These are phyloP conservation scores for Pleurotus sapidus DNA, from an alignment of 768 basidiomycete species.

Conservation along the genomic window DNA sequence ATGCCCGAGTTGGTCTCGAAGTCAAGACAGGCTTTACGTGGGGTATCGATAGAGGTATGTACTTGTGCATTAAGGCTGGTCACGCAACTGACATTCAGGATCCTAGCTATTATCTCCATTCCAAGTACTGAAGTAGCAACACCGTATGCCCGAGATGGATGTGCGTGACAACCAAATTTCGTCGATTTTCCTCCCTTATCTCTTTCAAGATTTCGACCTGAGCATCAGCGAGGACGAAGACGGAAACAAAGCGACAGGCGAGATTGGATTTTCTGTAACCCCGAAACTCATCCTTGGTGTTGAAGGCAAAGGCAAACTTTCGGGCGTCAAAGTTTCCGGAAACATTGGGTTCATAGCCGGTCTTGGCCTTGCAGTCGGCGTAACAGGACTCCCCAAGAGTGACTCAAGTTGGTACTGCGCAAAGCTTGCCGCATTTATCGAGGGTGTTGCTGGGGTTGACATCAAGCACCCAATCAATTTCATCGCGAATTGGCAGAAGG, in stretches of 20 bases:
- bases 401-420: background rate
- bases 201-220: background rate
- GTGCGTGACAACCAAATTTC: background rate
- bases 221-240: background rate
- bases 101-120: background rate
- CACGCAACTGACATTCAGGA: background rate
- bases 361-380: background rate
- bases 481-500: background rate
- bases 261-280: background rate
- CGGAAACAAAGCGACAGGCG: background rate
- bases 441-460: background rate
- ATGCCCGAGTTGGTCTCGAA: background rate
- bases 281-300: background rate
- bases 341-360: background rate
- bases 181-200: background rate
- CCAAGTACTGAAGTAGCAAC: background rate
- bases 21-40: background rate
- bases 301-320: background rate
- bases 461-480: background rate
- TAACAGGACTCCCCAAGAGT: background rate
- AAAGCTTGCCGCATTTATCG: background rate
- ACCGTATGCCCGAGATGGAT: background rate
- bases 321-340: background rate
- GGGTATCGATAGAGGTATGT: background rate
- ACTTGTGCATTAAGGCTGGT: background rate